These are phyloP conservation scores for Leccinum sublutescens DNA, from an alignment of 768 basidiomycete genomes.

Conservation along the genomic window DNA sequence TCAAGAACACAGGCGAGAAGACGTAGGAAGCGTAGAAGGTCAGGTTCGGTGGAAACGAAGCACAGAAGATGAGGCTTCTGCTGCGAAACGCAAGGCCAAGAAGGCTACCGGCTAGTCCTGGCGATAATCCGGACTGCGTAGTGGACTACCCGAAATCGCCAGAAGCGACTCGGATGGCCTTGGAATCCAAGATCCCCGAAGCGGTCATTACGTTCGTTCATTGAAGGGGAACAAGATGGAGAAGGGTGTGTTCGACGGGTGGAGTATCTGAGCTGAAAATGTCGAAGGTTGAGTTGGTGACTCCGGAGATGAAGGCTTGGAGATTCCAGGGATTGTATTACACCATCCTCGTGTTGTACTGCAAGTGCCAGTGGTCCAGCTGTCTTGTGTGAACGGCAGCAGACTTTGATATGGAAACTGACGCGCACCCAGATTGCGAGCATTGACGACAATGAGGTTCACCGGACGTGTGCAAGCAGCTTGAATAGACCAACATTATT, in stretches of 20 bases:
- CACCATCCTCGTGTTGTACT: background rate
- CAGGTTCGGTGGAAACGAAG: conserved; percentile 69
- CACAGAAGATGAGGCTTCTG: conserved; percentile 38
- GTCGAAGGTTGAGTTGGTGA: too few species aligned
- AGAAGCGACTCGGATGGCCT: conserved; percentile 63
- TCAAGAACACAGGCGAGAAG: conserved; percentile 90
- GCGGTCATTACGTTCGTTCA: conserved; percentile 68
- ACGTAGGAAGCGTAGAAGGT: conserved; percentile 79
- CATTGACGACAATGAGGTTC: too few species aligned
- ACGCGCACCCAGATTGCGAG: too few species aligned
- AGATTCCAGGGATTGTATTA: background rate
- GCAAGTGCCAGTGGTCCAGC: background rate
- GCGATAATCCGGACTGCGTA: conserved; percentile 42
- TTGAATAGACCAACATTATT: too few species aligned
- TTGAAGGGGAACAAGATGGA: conserved; percentile 52
- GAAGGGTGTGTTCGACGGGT: conserved; percentile 41
- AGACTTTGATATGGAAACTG: background rate
- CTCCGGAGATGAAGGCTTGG: conserved; percentile 16
- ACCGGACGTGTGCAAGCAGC: too few species aligned
- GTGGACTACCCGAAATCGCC: conserved; percentile 60
- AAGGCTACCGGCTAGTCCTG: conserved; percentile 46
- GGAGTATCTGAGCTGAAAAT: conserved; percentile 66
- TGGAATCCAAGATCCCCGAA: conserved; percentile 71
- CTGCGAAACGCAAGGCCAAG: conserved; percentile 50
- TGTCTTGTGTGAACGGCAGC: background rate